Evolutionary conservation across 2,329 filamentous ascomycete genomes (phyloP).

Genomic region (Rutstroemia sydowiana): DNA sequence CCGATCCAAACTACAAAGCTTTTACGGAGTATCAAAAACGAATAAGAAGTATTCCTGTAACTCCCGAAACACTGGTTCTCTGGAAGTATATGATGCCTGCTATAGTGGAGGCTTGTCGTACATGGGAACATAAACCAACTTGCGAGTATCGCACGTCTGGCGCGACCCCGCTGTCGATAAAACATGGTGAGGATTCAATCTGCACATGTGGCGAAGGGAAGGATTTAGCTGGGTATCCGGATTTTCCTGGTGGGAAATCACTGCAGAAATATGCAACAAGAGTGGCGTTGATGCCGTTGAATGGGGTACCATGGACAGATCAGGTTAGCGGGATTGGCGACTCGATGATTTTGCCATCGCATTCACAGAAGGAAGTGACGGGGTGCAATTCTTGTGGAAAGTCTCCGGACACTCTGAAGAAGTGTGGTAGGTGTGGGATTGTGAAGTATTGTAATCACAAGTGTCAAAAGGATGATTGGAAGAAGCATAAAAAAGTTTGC

Average conservation of each 20-base stretch:
- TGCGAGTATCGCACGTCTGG: background rate
- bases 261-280: background rate
- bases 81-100: constrained; percentile 9
- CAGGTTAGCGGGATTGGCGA: background rate
- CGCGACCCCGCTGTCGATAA: background rate
- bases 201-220: background rate
- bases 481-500: background rate
- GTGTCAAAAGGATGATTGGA: constrained; percentile 1
- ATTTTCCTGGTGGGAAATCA: background rate
- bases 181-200: background rate
- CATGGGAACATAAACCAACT: constrained; percentile 3
- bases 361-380: background rate
- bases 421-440: background rate
- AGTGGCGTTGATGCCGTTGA: background rate
- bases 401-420: background rate
- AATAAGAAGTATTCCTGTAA: background rate
- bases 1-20: background rate
- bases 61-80: background rate
- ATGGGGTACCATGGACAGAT: background rate
- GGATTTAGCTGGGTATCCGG: background rate
- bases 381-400: background rate
- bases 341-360: too few species aligned
- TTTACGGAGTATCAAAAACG: background rate
- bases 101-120: constrained; percentile 10
- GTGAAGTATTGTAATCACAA: background rate